A percentile compares a stretch with the other conserved stretches of the same genome.
Conservation (phyloP, 2,329 filamentous ascomycete species). For the Aspergillus calidoustus region DNA sequence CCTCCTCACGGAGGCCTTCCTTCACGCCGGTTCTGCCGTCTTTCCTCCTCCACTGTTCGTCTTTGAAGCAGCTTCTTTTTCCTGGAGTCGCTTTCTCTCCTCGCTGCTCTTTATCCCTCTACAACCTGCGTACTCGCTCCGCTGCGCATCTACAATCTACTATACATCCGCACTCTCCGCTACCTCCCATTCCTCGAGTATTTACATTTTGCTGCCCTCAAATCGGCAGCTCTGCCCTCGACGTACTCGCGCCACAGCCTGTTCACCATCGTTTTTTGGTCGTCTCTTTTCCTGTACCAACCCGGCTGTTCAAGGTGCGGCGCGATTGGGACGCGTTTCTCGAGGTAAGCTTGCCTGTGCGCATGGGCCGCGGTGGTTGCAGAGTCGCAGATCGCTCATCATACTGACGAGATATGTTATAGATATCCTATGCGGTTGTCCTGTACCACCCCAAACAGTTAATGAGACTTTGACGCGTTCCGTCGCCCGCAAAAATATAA, state of each 20-base stretch:
- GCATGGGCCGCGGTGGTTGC: background rate
- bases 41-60: conserved; percentile 33
- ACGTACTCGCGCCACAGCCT: conserved; percentile 15
- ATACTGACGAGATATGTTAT: background rate
- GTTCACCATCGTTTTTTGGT: conserved; percentile 7
- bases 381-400: background rate
- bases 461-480: conserved; percentile 35
- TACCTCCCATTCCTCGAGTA: conserved; percentile 21
- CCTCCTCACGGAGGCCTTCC: conserved; percentile 37
- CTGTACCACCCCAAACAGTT: conserved; percentile 5
- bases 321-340: conserved; percentile 32
- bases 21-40: conserved; percentile 32
- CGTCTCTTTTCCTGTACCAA: conserved; percentile 16
- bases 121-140: conserved; percentile 10
- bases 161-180: conserved; percentile 14
- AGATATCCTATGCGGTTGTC: conserved; percentile 9
- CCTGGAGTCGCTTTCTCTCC: conserved; percentile 2
- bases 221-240: background rate
- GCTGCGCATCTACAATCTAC: conserved; percentile 15
- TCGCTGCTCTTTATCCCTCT: conserved; percentile 8
- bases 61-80: conserved; percentile 23
- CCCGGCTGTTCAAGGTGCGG: conserved; percentile 19
- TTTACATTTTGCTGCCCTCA: conserved; percentile 16
- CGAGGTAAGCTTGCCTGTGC: conserved; percentile 20
- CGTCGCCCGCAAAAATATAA: conserved; percentile 28